Conservation (phyloP, 495 filamentous ascomycete genomes). For the Terfezia claveryi region DNA sequence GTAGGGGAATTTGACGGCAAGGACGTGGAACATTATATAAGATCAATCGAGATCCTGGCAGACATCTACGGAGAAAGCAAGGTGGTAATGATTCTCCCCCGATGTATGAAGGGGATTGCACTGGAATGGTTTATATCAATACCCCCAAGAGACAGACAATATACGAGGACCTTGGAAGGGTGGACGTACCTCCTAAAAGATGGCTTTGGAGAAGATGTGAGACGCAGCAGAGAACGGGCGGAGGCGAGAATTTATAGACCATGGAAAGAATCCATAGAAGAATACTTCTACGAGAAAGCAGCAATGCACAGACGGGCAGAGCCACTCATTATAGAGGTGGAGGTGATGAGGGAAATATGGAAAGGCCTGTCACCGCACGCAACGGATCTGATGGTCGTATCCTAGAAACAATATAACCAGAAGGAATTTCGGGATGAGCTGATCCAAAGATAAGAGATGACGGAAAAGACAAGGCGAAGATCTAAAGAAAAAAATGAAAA, state of each 20-base stretch:
- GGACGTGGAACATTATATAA: background rate
- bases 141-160: background rate
- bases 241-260: background rate
- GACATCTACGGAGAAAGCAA: background rate
- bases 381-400: background rate
- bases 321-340: background rate
- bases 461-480: background rate
- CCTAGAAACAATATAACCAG: background rate
- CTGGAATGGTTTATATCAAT: background rate
- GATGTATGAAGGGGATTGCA: background rate
- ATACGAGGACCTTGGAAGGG: background rate
- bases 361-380: background rate
- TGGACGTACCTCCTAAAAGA: too few relatives aligned
- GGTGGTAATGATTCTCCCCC: background rate
- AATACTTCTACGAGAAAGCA: background rate
- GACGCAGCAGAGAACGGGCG: background rate
- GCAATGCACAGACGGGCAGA: background rate
- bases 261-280: background rate
- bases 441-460: background rate
- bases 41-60: background rate
- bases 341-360: background rate
- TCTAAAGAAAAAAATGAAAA: too few relatives aligned
- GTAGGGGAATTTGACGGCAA: too few relatives aligned
- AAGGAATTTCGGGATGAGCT: background rate
- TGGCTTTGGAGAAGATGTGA: background rate